Evolutionary conservation across 2,329 filamentous ascomycete species (phyloP), one percentile per base, ranked within the genome.

Genomic region (Cytospora chrysosperma): DNA sequence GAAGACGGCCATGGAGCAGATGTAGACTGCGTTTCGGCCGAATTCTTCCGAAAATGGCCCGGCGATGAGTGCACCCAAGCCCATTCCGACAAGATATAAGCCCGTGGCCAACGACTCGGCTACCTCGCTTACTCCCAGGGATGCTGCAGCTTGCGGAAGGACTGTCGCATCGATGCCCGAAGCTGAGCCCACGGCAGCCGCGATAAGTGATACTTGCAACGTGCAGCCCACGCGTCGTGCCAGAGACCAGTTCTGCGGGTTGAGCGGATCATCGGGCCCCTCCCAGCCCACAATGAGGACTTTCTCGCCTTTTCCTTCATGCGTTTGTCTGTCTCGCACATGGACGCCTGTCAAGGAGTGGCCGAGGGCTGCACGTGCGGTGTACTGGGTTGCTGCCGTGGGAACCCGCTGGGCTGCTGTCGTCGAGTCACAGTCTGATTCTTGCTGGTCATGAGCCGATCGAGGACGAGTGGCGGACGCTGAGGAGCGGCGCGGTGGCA

Each of bases 101-200:
- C 75, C 77, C 53, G 77, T 85, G 0, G 80, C 79, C 27, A 85
- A 69, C 12, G 78, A 81, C 68, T 79, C 83, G 0, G 79, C 78
- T 4, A 84, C 79, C 47, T 82, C 74, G 28, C 77, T 78, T 0
- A 85, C 82, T 0, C 77, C 75, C 52, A 84, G 80, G 0, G 78
- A 77, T 24, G 67, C 67, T 0, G 77, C 75, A 0, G 80, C 82
- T 65, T 81, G 77, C 0, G 74, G 74, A 0, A 83, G 66, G 1
- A 81, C 79, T 0, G 76, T 77, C 0, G 81, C 80, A 61, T 85
- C 82, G 49, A 86, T 84, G 0, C 82, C 79, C 4, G 80, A 82
- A 0, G 83, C 82, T 32, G 1, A 79, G 74, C 4, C 78, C 78
- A 0, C 81, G 0, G 82, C 76, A 30, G 82, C 79, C 0, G 76